Conservation (phyloP, 345 rosid species). For the Luvunga scandens region DNA sequence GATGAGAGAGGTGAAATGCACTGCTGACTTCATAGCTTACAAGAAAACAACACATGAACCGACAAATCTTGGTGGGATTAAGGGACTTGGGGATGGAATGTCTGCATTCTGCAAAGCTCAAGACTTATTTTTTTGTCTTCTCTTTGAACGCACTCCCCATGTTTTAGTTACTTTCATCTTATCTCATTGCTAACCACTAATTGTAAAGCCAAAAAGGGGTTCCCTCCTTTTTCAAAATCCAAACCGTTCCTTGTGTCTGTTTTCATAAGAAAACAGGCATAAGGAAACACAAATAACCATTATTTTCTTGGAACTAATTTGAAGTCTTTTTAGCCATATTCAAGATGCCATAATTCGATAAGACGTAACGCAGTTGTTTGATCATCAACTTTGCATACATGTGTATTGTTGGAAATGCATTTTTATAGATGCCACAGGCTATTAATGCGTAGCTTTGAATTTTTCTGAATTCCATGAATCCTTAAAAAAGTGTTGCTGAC, state of each 20-base stretch:
- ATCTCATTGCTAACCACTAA: slow-evolving; percentile 10
- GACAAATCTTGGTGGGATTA: slow-evolving; percentile 47
- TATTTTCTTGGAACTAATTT: not conserved
- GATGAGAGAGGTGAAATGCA: slow-evolving; percentile 11
- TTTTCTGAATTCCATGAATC: not conserved
- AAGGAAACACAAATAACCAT: not conserved
- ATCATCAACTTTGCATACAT: not conserved
- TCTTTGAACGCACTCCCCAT: slow-evolving; percentile 24
- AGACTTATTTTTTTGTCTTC: slow-evolving; percentile 26
- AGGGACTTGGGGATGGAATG: slow-evolving; percentile 32
- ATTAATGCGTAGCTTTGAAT: not conserved
- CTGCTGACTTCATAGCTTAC: slow-evolving; percentile 16
- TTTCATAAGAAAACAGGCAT: not conserved
- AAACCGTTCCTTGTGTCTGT: not conserved
- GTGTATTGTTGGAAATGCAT: not conserved
- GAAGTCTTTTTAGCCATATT: slow-evolving; percentile 11
- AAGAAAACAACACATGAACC: slow-evolving; percentile 31
- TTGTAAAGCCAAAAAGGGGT: not conserved
- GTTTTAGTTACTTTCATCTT: slow-evolving; percentile 1
- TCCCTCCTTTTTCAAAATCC: not conserved
- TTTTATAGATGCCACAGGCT: not conserved
- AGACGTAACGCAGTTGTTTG: not conserved
- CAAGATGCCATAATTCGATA: slow-evolving; percentile 12
- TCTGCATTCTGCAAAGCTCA: slow-evolving; percentile 31
- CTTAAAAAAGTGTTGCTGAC: not conserved